Evolutionary conservation across 2,329 filamentous ascomycete genomes (phyloP), one percentile per base, ranked within the genome.

Genomic region (Claviceps digitariae): DNA sequence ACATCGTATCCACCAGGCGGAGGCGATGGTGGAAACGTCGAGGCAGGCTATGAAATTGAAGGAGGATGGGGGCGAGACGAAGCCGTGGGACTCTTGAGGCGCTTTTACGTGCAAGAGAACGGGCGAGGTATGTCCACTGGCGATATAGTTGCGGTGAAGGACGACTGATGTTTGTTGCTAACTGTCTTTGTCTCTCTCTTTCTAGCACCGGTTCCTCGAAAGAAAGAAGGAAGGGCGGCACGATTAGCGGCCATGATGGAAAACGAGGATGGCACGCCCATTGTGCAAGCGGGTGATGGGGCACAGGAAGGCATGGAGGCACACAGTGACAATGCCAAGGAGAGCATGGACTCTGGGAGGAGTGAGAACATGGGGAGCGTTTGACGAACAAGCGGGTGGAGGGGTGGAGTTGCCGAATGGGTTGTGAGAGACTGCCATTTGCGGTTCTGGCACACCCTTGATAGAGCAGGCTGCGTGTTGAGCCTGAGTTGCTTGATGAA

Each of bases 21-120:
- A 21, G 72, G 77, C 10, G 75, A 80, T 58, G 85, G 84, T 53
- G 79, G 79, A 23, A 85, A 84, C 58, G 79, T 94, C 47, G 90
- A 95, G 66, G 75, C 74, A 10, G 82, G 87, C 5, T 96, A 87
- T 66, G 83, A 86, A 47, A 89, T 89, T 54, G 84, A 90, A 65
- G 89, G 90, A 41, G 91, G 90, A 1, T 84, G 94, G 74, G 88
- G 89, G 62, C 81, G 89, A 48, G 87, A 95, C 63, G 91, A 97
- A 64, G 91, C 93, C 4, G 94, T 98, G 56, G 90, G 91, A 68
- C 71, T 98, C 59, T 75, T 98, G 59, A 79, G 94, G 58, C 83
- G 91, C 55, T 98, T 98, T 69, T 98, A 98, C 67, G 87, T 98
- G 34, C 93, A 98, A 69, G 90, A 98, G 69, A 98, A 98, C 69